These are phyloP conservation scores for Pyrenula massariospora DNA, from an alignment of 495 filamentous ascomycete species.

Conservation along the genomic window DNA sequence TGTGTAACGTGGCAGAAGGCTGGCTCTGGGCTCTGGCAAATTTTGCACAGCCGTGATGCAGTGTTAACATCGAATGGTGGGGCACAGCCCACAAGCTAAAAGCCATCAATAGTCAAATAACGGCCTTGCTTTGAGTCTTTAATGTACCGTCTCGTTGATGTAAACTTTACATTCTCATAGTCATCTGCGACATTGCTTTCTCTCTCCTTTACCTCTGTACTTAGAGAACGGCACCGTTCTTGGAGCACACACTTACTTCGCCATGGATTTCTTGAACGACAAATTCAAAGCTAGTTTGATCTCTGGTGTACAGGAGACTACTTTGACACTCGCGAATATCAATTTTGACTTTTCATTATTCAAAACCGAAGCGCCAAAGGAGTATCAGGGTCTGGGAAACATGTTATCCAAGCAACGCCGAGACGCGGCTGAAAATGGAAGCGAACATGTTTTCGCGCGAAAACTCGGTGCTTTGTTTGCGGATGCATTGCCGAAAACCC, in stretches of 20 bases:
- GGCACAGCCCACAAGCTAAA: no score
- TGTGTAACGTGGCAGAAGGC: neutral
- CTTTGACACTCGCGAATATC: slow-evolving; percentile 11
- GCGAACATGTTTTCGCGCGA: slow-evolving; percentile 15
- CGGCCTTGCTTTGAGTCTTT: no score
- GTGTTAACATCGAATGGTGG: no score
- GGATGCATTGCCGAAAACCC: slow-evolving; percentile 8
- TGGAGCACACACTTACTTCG: no score
- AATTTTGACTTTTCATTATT: slow-evolving; percentile 24
- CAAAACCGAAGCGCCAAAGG: slow-evolving; percentile 18
- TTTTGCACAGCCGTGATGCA: no score
- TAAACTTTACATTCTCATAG: no score
- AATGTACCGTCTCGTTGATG: no score
- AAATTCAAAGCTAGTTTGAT: neutral
- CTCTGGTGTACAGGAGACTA: neutral
- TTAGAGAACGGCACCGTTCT: no score
- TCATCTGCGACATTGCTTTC: no score
- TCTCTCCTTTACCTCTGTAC: no score
- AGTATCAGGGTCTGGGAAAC: slow-evolving; percentile 14
- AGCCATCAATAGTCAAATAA: no score
- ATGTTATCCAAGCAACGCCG: slow-evolving; percentile 10
- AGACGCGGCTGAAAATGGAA: slow-evolving; percentile 15
- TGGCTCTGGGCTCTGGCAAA: neutral
- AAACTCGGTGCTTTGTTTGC: slow-evolving; percentile 20
- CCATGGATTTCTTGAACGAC: no score